Evolutionary conservation across 2,329 filamentous ascomycete genomes (phyloP).

Genomic region (Saccharata proteae): DNA sequence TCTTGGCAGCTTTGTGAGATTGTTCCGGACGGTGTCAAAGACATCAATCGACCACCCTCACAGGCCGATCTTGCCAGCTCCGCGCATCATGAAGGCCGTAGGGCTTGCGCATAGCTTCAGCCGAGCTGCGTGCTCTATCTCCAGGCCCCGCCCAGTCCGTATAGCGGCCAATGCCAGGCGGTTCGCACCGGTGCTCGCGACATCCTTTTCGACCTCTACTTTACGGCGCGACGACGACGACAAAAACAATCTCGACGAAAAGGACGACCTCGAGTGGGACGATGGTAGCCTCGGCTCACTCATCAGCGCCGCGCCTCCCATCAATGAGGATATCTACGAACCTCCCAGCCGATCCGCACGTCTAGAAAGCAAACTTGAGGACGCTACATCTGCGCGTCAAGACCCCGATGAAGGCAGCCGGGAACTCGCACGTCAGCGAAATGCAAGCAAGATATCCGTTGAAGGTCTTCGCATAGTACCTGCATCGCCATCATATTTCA

Average conservation of each 20-base stretch:
- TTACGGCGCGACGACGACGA: slow-evolving; percentile 15
- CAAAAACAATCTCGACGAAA: slow-evolving; percentile 18
- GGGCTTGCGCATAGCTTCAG: slow-evolving; percentile 17
- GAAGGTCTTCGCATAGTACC: slow-evolving; percentile 58
- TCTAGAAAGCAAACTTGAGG: no score
- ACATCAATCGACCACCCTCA: slow-evolving; percentile 2
- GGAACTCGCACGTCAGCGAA: no score
- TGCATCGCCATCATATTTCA: slow-evolving; percentile 88
- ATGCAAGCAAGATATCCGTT: no score
- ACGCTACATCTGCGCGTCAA: no score
- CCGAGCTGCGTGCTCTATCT: slow-evolving; percentile 17
- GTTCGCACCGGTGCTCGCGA: slow-evolving; percentile 3
- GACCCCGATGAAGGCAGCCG: no score
- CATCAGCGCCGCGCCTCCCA: no score
- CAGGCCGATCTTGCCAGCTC: neutral
- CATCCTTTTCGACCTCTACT: slow-evolving; percentile 22
- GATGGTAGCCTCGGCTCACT: neutral
- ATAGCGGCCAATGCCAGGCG: neutral
- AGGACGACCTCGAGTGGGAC: slow-evolving; percentile 25
- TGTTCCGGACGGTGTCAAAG: no score
- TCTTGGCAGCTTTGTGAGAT: no score
- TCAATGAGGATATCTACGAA: no score
- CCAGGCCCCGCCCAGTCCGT: slow-evolving; percentile 10
- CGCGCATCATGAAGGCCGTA: slow-evolving; percentile 6
- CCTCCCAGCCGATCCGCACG: no score